A percentile compares a stretch with the other conserved stretches of the same genome.
Evolutionary conservation across 768 basidiomycete genomes (phyloP).

Genomic region (Boletus pseudo-olivaceus): DNA sequence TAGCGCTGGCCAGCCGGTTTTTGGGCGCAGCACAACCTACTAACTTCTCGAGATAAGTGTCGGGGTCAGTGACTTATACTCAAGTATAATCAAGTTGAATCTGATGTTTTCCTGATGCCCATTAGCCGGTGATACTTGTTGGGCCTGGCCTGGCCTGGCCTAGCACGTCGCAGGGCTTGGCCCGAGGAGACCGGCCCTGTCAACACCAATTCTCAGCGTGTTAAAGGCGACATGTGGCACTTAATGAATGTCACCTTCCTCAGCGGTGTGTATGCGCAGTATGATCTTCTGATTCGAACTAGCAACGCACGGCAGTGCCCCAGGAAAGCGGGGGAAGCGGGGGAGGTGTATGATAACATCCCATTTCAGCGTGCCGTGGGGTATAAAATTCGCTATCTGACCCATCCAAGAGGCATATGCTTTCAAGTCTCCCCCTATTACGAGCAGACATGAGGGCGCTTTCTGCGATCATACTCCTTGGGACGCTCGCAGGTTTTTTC

Average conservation of each 20-base stretch:
- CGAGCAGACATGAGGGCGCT: neutral
- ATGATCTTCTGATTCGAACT: neutral
- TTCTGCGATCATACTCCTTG: neutral
- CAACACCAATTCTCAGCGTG: too few relatives aligned
- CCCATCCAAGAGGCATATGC: neutral
- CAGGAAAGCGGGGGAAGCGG: neutral
- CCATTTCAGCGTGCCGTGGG: neutral
- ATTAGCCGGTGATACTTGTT: too few relatives aligned
- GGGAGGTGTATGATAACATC: neutral
- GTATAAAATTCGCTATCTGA: neutral
- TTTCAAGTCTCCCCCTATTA: neutral
- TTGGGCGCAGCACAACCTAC: too few relatives aligned
- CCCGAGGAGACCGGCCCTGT: too few relatives aligned
- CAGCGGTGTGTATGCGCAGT: neutral
- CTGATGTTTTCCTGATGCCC: too few relatives aligned
- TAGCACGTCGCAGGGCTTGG: too few relatives aligned
- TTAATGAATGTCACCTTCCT: neutral
- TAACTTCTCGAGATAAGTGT: too few relatives aligned
- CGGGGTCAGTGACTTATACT: too few relatives aligned
- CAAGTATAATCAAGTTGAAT: too few relatives aligned
- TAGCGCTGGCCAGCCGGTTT: too few relatives aligned
- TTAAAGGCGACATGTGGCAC: too few relatives aligned
- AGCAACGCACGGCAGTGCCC: neutral
- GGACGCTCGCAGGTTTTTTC: neutral
- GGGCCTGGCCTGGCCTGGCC: too few relatives aligned